phyloP scores from a whole-genome alignment of 208 protist genomes.

The Angomonas ambiguus region DNA sequence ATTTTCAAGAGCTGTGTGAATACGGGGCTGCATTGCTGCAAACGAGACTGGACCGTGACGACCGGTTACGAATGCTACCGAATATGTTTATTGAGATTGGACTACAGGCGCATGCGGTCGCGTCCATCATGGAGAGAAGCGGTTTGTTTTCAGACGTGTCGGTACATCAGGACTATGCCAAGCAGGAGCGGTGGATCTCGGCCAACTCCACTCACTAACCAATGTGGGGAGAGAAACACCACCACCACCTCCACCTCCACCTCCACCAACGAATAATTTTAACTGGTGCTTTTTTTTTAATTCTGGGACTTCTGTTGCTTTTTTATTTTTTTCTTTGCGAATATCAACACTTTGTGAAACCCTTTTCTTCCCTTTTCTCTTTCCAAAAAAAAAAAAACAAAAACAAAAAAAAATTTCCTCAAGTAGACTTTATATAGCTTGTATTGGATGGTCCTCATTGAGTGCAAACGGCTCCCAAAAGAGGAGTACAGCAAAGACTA shows the following conservation, averaged over 20 bases:
- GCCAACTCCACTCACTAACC: slow-evolving; percentile 50
- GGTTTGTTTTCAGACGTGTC: slow-evolving; percentile 53
- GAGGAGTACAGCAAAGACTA: slow-evolving; percentile 91
- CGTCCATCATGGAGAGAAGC: slow-evolving; percentile 70
- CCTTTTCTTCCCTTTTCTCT: slow-evolving; percentile 10
- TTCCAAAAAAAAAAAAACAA: neutral
- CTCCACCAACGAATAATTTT: too few relatives aligned
- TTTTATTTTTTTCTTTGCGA: neutral
- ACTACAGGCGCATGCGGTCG: slow-evolving; percentile 66
- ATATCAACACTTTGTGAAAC: slow-evolving; percentile 2
- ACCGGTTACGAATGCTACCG: slow-evolving; percentile 29
- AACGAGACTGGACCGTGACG: slow-evolving; percentile 26
- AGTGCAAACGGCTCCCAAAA: slow-evolving; percentile 87
- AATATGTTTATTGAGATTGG: slow-evolving; percentile 81
- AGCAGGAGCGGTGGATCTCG: slow-evolving; percentile 76
- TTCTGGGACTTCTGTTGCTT: neutral
- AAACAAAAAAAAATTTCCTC: slow-evolving; percentile 1
- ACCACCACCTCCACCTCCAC: too few relatives aligned
- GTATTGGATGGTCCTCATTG: slow-evolving; percentile 75
- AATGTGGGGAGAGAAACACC: neutral
- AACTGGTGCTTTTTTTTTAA: too few relatives aligned
- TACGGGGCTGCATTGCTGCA: slow-evolving; percentile 56
- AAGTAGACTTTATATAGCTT: slow-evolving; percentile 11
- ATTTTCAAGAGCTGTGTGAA: slow-evolving; percentile 86
- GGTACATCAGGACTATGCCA: slow-evolving; percentile 70